These are phyloP conservation scores for Calocybe gambosa DNA, from an alignment of 1,284 basidiomycete genomes.

Conservation along the genomic window DNA sequence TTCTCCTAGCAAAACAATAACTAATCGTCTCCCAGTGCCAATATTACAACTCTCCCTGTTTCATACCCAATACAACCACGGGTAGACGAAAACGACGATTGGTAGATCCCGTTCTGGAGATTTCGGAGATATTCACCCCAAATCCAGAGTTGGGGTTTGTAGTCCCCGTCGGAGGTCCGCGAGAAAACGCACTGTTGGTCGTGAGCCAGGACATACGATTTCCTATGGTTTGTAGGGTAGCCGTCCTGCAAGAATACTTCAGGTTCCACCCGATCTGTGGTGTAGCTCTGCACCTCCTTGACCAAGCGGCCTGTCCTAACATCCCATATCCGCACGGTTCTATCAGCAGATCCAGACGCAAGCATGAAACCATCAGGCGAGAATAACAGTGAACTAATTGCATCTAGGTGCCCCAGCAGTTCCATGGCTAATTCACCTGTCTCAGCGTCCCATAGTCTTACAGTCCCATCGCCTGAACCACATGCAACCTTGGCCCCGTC, in stretches of 20 bases:
- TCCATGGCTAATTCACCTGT: not conserved
- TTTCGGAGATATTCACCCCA: not conserved
- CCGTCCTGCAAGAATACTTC: not conserved
- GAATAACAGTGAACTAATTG: not conserved
- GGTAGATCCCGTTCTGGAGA: not conserved
- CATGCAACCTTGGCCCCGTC: slow-evolving; percentile 8
- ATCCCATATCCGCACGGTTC: not conserved
- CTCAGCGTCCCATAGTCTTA: slow-evolving; percentile 8
- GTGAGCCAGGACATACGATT: not conserved
- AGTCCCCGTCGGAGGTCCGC: not conserved
- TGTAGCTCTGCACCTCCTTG: not conserved
- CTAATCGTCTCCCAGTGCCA: not conserved
- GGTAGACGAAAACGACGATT: not conserved
- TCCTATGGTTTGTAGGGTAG: not conserved
- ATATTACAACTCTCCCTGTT: not conserved
- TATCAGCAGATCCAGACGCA: slow-evolving; percentile 9
- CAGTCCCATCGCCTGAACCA: slow-evolving; percentile 7
- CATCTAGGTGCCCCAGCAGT: not conserved
- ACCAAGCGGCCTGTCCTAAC: not conserved
- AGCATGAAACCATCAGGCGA: slow-evolving; percentile 8
- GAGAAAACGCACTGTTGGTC: not conserved
- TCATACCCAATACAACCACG: not conserved
- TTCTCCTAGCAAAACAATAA: no score
- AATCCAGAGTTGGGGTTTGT: not conserved
- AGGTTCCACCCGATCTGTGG: not conserved